phyloP scores from a whole-genome alignment of 768 basidiomycete genomes.

The Tubosaeta brunneosetosa region DNA sequence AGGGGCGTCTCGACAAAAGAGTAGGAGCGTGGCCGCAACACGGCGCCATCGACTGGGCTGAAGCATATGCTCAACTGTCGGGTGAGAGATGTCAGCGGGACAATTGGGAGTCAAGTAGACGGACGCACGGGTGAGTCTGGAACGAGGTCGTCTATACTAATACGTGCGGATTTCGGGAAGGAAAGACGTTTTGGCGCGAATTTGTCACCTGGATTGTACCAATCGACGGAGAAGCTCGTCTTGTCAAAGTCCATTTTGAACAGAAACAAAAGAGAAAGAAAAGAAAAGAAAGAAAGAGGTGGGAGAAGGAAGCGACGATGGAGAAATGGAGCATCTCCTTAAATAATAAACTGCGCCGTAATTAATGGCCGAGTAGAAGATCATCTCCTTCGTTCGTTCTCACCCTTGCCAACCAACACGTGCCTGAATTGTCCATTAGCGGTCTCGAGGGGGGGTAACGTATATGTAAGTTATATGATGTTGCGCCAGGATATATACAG shows the following conservation, averaged over 20 bases:
- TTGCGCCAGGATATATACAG: constrained; percentile 17
- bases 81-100: constrained; percentile 7
- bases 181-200: constrained; percentile 26
- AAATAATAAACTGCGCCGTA: not conserved
- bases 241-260: constrained; percentile 31
- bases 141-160: constrained; percentile 29
- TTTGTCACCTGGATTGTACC: constrained; percentile 28
- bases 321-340: not conserved
- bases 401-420: not conserved
- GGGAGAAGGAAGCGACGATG: not conserved
- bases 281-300: constrained; percentile 5
- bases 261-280: constrained; percentile 1
- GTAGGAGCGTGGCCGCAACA: constrained; percentile 7
- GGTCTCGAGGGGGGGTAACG: constrained; percentile 11
- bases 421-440: not conserved
- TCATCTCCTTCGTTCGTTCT: not conserved
- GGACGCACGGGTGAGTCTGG: constrained; percentile 26
- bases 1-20: constrained; percentile 11
- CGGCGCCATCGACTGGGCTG: constrained; percentile 10
- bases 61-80: constrained; percentile 23
- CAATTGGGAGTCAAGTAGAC: not conserved
- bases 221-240: constrained; percentile 29
- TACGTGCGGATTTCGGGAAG: constrained; percentile 32
- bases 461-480: constrained; percentile 1
- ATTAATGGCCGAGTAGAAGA: not conserved